Conservation (phyloP, 305 asterid species). For the Nicotiana rustica region DNA sequence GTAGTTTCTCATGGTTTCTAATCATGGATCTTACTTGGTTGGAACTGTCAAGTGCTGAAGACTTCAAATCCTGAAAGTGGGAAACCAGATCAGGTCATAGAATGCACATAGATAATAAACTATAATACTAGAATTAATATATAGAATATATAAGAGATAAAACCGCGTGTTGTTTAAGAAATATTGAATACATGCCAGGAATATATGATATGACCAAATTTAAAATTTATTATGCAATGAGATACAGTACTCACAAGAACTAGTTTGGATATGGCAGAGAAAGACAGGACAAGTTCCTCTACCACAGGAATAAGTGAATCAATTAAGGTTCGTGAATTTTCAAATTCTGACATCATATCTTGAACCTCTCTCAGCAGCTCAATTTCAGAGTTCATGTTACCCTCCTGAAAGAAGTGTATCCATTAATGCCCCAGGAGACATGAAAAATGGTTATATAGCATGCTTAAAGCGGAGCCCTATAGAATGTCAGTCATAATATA, state of each 20-base stretch:
- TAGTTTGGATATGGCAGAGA: constrained; percentile 49
- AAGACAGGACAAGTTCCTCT: constrained; percentile 62
- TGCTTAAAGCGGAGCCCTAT: not conserved
- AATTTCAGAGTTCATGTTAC: constrained; percentile 53
- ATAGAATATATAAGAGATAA: not conserved
- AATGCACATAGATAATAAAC: not conserved
- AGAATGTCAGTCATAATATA: constrained; percentile 17
- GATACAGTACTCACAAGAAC: constrained; percentile 61
- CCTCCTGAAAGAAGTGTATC: constrained; percentile 62
- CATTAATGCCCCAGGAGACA: constrained; percentile 26
- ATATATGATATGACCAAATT: constrained; percentile 27
- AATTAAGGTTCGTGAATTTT: constrained; percentile 57
- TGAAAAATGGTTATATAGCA: constrained; percentile 1
- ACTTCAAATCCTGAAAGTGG: constrained; percentile 67
- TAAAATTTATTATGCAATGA: constrained; percentile 31
- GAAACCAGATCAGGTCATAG: constrained; percentile 30
- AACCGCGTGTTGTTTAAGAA: not conserved
- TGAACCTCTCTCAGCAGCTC: constrained; percentile 58
- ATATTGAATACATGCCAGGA: not conserved
- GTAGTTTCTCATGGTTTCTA: constrained; percentile 59
- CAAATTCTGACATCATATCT: constrained; percentile 67
- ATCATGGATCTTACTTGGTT: constrained; percentile 54
- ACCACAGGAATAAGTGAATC: constrained; percentile 59
- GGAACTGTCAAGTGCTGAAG: constrained; percentile 60
- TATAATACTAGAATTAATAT: not conserved